Evolutionary conservation across 2,329 filamentous ascomycete species (phyloP).

Genomic region (Geosmithia putterillii): DNA sequence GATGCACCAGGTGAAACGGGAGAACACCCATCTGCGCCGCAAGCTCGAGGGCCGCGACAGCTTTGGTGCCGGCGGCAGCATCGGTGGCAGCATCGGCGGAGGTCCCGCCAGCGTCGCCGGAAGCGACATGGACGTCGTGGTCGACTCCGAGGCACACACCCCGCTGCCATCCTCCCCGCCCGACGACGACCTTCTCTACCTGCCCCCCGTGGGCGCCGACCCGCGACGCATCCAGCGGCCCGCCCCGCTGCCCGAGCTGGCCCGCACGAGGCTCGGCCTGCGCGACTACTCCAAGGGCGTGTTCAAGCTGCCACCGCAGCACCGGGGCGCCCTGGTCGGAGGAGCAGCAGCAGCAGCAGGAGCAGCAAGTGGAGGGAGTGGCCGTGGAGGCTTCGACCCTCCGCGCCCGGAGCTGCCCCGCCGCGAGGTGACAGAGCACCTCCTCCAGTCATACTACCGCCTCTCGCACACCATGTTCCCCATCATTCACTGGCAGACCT

Average conservation of each 20-base stretch:
- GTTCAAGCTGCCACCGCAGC: constrained; percentile 63
- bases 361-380: too few species aligned
- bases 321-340: constrained; percentile 42
- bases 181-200: constrained; percentile 38
- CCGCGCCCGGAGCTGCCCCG: constrained; percentile 56
- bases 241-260: constrained; percentile 53
- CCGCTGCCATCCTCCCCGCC: too few species aligned
- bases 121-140: constrained; percentile 29
- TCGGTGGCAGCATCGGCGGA: too few species aligned
- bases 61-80: constrained; percentile 12
- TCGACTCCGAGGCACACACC: constrained; percentile 18
- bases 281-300: constrained; percentile 64
- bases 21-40: constrained; percentile 63
- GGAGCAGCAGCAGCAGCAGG: too few species aligned
- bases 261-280: constrained; percentile 60
- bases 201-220: constrained; percentile 54
- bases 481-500: constrained; percentile 78
- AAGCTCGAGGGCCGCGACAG: constrained; percentile 42
- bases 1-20: constrained; percentile 64
- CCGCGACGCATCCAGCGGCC: constrained; percentile 52
- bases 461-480: constrained; percentile 73
- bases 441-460: constrained; percentile 64
- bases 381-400: constrained; percentile 36
- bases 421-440: constrained; percentile 54
- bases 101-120: not conserved